A percentile compares a stretch with the other conserved stretches of the same genome.
These are phyloP conservation scores for Huiozyma naganishii DNA, from an alignment of 805 yeast genomes.

Conservation along the genomic window DNA sequence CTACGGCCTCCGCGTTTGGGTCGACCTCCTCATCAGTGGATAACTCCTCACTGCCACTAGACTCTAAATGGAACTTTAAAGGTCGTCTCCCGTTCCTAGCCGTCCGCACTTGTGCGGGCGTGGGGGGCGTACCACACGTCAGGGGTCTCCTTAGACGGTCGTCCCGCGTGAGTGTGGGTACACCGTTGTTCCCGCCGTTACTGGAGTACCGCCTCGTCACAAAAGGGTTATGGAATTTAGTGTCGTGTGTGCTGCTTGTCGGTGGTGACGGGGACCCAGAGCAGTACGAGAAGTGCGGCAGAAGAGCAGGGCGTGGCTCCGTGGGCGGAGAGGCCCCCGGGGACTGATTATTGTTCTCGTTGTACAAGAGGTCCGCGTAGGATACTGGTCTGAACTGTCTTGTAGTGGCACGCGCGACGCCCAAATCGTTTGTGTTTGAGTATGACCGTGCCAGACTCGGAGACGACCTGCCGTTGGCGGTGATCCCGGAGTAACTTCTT, in stretches of 20 bases:
- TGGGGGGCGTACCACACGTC: too few relatives aligned
- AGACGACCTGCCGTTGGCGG: neutral
- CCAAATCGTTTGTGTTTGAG: neutral
- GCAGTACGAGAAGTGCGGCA: neutral
- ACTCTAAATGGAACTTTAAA: neutral
- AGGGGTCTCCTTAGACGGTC: too few relatives aligned
- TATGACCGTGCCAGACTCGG: neutral
- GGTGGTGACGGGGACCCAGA: neutral
- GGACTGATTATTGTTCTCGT: conserved; percentile 30
- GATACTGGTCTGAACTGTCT: conserved; percentile 44
- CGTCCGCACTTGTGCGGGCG: too few relatives aligned
- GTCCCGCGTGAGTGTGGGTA: neutral
- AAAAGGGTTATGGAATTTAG: conserved; percentile 1
- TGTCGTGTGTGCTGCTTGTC: neutral
- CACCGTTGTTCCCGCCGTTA: neutral
- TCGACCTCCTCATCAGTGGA: neutral
- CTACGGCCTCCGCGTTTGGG: too few relatives aligned
- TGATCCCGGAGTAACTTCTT: conserved; percentile 10
- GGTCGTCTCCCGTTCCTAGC: too few relatives aligned
- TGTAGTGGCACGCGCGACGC: neutral
- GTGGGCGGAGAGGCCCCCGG: neutral
- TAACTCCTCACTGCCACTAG: neutral
- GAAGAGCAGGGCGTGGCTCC: neutral
- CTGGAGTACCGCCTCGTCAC: neutral
- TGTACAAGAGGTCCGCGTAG: conserved; percentile 68